Evolutionary conservation across 441 rosid species (phyloP), one percentile per base, ranked within the genome.

Genomic region (Erodium moschatum): DNA sequence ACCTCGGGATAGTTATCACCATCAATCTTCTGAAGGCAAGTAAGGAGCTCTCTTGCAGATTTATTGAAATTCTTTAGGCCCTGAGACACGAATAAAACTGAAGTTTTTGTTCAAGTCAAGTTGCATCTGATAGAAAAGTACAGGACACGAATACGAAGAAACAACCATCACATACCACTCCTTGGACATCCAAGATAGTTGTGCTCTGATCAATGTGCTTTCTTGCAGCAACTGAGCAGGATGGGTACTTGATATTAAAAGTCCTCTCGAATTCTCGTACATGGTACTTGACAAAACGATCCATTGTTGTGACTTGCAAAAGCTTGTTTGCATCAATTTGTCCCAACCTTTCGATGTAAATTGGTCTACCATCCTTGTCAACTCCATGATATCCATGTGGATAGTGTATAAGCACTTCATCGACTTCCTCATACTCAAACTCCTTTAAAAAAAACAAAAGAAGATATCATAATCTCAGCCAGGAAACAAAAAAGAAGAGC

Each of bases 1-100:
- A 88, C 97, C 99, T 94, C 97, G 13, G 99, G 99, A 21, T 91
- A 94, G 70, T 91, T 94, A 69, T 88, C 96, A 10, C 90, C 88
- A 68, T 91, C 97, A 64, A 94, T 84, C 86, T 89, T 94, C 69
- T 85, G 90, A 69, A 94, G 77, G 40, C 86, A 78, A 66, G 75
- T 66, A 72, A 94, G 80, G 21, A 94, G 96, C 24, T 94, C 99
- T 78, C 99, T 89, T 12, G 97, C 97, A 65, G 91, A 78, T 75
- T 88, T 94, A 75, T 80, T 87, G 86, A 90, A 89, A 80, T 80
- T 89, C 72, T 85, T 90, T 24, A 91, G 85, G 6, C 97, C 97
- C 94, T 88, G 77, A 70, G 62, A 60, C 24, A 65, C 73, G 70
- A 74, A 69, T 66, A 38, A 33, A 33, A 33, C 38, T 33, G 38